These are phyloP conservation scores for Juglanconis sp. DNA, from an alignment of 2,329 filamentous ascomycete species.

Conservation along the genomic window DNA sequence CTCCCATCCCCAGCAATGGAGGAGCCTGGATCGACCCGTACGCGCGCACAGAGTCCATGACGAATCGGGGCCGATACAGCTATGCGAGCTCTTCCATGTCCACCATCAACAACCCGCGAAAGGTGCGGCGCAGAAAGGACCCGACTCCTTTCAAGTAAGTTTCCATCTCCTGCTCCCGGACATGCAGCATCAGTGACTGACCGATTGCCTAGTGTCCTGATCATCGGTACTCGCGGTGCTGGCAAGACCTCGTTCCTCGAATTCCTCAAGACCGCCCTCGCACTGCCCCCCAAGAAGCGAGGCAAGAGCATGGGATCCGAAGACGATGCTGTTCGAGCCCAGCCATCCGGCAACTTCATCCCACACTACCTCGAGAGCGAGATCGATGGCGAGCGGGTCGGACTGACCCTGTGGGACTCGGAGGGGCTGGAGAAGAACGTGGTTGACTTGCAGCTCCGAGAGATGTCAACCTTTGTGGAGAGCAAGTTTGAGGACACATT, in stretches of 20 bases:
- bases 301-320: conserved; percentile 55
- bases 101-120: conserved; percentile 87
- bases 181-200: conserved; percentile 7
- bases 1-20: conserved; percentile 51
- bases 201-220: conserved; percentile 66
- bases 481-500: conserved; percentile 99
- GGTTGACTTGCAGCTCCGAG: conserved; percentile 88
- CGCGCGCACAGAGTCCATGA: conserved; percentile 88
- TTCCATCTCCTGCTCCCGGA: neutral
- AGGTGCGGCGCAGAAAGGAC: conserved; percentile 91
- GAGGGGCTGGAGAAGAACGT: conserved; percentile 92
- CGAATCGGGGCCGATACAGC: conserved; percentile 91
- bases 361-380: conserved; percentile 92
- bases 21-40: conserved; percentile 71
- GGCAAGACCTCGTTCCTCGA: conserved; percentile 98
- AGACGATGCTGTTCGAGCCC: conserved; percentile 49
- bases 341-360: conserved; percentile 69
- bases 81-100: conserved; percentile 91
- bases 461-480: conserved; percentile 89
- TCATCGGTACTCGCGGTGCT: conserved; percentile 81
- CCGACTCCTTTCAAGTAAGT: conserved; percentile 98
- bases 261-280: conserved; percentile 84
- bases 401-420: conserved; percentile 94
- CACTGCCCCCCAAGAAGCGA: conserved; percentile 77
- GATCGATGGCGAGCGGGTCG: conserved; percentile 86